Evolutionary conservation across 208 protist species (phyloP), one percentile per base, ranked within the genome.

Genomic region (Acanthamoeba rhysodes): DNA sequence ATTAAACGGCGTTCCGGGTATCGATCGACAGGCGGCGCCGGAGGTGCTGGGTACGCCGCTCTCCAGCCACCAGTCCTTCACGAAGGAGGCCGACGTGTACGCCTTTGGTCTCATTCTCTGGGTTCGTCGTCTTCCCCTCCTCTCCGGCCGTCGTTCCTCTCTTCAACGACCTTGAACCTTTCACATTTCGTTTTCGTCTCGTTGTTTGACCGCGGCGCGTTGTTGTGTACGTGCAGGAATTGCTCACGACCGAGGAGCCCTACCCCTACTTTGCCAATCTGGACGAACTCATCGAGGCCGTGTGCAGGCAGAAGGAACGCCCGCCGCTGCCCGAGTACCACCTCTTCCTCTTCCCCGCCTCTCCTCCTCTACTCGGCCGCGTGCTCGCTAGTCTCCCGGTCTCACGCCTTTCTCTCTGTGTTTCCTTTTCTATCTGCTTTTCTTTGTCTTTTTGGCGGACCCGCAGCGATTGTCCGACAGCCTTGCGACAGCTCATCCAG

Each of bases 241-340:
- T 93, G 62, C 50, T 93, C n/a, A 93, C 88, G 22, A 48, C 34
- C 7, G 45, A 93, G 55, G 88, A 93, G 59, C 88, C 66, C 34
- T 93, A 78, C 55, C 88, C 57, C 41, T 93, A 62, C 18, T 76
- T 62, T 55, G 50, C 34, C 18, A 93, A 93, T 45, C 27, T 93
- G 14, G 88, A 93, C 62, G 88, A 93, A n/a, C 59, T 93, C 29
- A 93, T 93, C 37, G 88, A 93, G 24, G 57, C 62, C 32, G 88
- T 93, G 27, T 93, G 88, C 59, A 14, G 64, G 32, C 88, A 93
- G 62, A 93, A 93, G 45, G 62, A 78, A 48, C 57, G 88, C n/a
- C 88, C 88, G 48, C 34, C 88, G 37, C 34, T 93, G 34, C 55
- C 88, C 29, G 55, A 50, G 66, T 50, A 62, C n/a, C 10, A 27